These are phyloP conservation scores for Saccharomycopsis capsularis DNA, from an alignment of 805 yeast genomes.

Conservation along the genomic window DNA sequence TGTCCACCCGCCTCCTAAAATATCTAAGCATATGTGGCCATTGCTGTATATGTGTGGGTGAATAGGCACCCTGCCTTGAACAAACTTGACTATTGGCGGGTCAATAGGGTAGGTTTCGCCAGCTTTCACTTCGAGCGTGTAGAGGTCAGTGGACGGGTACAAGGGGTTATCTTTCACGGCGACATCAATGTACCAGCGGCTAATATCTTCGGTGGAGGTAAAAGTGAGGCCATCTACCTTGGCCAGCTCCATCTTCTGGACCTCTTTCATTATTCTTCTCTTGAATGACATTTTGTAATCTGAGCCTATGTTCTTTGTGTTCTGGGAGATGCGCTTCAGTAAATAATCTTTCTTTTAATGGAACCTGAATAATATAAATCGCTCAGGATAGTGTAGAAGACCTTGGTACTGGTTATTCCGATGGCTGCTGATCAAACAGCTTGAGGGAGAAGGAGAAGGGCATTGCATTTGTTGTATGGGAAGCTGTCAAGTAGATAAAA, in stretches of 20 bases:
- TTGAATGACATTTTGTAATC: conserved; percentile 4
- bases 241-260: not conserved
- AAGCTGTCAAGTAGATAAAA: too few relatives aligned
- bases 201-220: not conserved
- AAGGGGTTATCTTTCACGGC: conserved; percentile 5
- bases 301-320: too few relatives aligned
- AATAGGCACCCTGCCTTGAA: conserved; percentile 44
- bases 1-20: conserved; percentile 61
- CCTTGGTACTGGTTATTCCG: too few relatives aligned
- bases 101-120: conserved; percentile 48
- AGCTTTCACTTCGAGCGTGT: conserved; percentile 38
- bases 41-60: conserved; percentile 73
- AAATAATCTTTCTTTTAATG: too few relatives aligned
- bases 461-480: too few relatives aligned
- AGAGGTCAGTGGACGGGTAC: conserved; percentile 22
- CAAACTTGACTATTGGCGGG: conserved; percentile 51
- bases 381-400: too few relatives aligned
- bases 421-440: too few relatives aligned
- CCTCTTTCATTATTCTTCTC: conserved; percentile 15
- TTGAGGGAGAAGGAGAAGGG: too few relatives aligned
- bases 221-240: conserved; percentile 8
- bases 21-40: conserved; percentile 70
- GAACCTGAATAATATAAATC: too few relatives aligned
- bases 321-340: too few relatives aligned
- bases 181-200: conserved; percentile 6